Percentiles rank a stretch among this genome's conserved stretches.
Evolutionary conservation across 2,329 filamentous ascomycete species (phyloP).

Genomic region (Xylariomycetidae sp.): DNA sequence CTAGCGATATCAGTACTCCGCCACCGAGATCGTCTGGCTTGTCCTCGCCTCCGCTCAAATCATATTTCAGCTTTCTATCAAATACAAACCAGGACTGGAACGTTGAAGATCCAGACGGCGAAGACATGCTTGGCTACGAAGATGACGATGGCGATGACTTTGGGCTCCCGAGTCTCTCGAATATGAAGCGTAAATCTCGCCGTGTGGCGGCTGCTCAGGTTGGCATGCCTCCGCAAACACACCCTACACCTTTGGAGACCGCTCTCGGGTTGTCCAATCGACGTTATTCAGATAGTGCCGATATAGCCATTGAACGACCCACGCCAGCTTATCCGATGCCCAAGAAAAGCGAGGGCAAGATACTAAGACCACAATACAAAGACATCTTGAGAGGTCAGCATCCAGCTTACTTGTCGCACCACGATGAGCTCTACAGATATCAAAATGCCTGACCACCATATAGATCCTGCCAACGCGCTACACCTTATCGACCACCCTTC

Average conservation of each 20-base stretch:
- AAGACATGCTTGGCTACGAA: constrained; percentile 74
- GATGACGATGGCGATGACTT: constrained; percentile 94
- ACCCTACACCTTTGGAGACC: constrained; percentile 33
- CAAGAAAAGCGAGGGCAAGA: constrained; percentile 90
- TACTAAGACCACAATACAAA: constrained; percentile 93
- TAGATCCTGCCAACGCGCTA: constrained; percentile 83
- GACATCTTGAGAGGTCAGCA: constrained; percentile 81
- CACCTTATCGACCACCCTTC: constrained; percentile 89
- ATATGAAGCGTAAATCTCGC: constrained; percentile 72
- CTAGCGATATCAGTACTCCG: constrained; percentile 53
- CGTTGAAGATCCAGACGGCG: constrained; percentile 56
- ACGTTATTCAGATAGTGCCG: constrained; percentile 77
- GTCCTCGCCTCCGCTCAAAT: constrained; percentile 63
- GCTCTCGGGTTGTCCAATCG: constrained; percentile 40
- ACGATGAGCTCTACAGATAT: not conserved
- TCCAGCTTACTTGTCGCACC: too few species aligned
- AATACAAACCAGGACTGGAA: constrained; percentile 82
- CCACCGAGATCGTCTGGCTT: constrained; percentile 44
- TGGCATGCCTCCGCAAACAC: constrained; percentile 24
- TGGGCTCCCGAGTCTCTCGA: constrained; percentile 86
- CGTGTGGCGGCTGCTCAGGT: constrained; percentile 44
- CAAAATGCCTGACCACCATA: constrained; percentile 3
- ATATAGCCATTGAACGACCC: constrained; percentile 88
- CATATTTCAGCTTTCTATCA: constrained; percentile 76
- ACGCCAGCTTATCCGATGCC: constrained; percentile 79